Evolutionary conservation across 2,329 filamentous ascomycete genomes (phyloP), one percentile per base, ranked within the genome.

Genomic region (Colletotrichum eleusines): DNA sequence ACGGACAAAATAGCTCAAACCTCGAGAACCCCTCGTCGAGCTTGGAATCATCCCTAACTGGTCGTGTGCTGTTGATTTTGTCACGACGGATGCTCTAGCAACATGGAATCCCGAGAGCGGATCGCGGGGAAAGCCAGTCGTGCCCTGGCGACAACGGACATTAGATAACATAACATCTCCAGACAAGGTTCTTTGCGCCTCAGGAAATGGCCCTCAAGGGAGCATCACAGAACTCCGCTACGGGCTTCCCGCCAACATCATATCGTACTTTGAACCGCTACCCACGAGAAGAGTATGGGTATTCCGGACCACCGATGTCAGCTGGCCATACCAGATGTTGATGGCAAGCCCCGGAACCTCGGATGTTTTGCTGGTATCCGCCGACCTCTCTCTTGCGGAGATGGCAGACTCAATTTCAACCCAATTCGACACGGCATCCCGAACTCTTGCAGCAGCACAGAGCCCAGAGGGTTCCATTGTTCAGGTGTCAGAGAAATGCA

Each of bases 181-280:
- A 7, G 88, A 91, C 74, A 84, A 86, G 31, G 77, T 94, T 18
- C 94, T 92, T 79, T 87, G 88, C 28, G 91, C 90, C 53, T 90
- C 90, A 26, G 90, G 91, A 0, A 88, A 88, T 74, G 90, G 90
- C 0, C 80, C 82, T 1, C 86, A 85, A 38, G 92, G 92, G 12
- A 86, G 87, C 9, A 82, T 95, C 31, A 88, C 89, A 3, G 92
- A 95, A 76, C 84, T 93, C 72, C 87, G 92, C 72, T 85, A 89
- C 78, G 93, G 93, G 5, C 81, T 93, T 35, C 89, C 92, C 75
- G 93, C 91, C 23, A 89, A 87, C 66, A 88, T 93, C 73, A 89
- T 87, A 1, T 75, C 89, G 6, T 86, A 89, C 28, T 81, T 90
- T 14, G 85, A 88, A 28, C 86, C 84, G 9, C 81, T 81, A 8